phyloP scores from a whole-genome alignment of 306 rosid genomes.

The Prunus mira region DNA sequence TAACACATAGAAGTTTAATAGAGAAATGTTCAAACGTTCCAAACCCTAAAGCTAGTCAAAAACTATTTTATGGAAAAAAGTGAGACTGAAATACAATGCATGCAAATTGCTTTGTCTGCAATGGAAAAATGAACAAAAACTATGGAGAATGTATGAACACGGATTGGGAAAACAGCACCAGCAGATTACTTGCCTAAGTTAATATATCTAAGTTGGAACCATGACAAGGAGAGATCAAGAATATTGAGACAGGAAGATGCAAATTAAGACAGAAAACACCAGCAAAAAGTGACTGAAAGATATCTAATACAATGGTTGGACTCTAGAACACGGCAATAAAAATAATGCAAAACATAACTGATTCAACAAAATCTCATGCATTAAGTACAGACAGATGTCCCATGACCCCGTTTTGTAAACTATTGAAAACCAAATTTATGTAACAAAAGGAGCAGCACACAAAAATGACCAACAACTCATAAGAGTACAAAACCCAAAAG shows the following conservation, averaged over 20 bases:
- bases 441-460: neutral
- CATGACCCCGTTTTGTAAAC: neutral
- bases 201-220: no score
- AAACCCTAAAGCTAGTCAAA: neutral
- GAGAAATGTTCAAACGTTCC: neutral
- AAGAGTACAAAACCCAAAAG: neutral
- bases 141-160: no score
- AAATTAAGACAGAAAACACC: no score
- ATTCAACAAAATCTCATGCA: neutral
- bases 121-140: no score
- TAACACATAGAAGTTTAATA: neutral
- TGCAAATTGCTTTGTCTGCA: no score
- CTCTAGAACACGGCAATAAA: neutral
- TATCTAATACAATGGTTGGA: neutral
- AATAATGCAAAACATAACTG: neutral
- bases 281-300: no score
- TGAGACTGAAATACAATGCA: no score
- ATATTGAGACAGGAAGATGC: no score
- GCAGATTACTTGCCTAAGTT: no score
- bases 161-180: no score
- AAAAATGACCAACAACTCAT: neutral
- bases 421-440: neutral
- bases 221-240: no score
- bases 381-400: neutral
- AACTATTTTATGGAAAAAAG: neutral